Conservation (phyloP, 345 rosid species). For the Salix viminalis region DNA sequence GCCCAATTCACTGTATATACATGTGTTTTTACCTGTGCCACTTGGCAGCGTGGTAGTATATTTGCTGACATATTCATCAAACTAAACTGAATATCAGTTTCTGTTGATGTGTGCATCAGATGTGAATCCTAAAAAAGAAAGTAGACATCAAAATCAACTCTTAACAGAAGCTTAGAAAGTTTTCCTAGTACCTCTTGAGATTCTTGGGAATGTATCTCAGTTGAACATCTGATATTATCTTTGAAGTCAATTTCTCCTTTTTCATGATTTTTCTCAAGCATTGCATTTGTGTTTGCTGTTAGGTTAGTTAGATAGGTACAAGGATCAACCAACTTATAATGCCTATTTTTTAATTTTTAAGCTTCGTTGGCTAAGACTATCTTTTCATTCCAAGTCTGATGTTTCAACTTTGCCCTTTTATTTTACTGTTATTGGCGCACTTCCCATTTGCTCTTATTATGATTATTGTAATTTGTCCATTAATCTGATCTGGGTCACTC, state of each 20-base stretch:
- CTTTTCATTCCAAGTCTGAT: background rate
- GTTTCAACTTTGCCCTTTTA: background rate
- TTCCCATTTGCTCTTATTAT: background rate
- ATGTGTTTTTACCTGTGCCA: background rate
- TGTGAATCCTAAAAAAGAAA: background rate
- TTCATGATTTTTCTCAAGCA: background rate
- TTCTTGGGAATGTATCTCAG: background rate
- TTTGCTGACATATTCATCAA: background rate
- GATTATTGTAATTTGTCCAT: background rate
- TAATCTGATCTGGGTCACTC: slow-evolving; percentile 2
- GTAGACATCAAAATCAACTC: background rate
- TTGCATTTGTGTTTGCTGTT: background rate
- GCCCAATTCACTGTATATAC: background rate
- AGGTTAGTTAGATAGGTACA: background rate
- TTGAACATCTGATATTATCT: background rate
- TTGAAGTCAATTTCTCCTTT: background rate
- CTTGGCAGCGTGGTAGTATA: background rate
- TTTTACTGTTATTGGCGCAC: background rate
- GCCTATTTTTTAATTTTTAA: background rate
- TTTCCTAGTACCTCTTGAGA: background rate
- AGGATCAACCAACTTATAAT: background rate
- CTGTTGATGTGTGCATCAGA: background rate
- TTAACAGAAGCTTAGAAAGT: background rate
- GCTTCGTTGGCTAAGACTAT: background rate
- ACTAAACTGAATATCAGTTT: background rate